A percentile compares a stretch with the other conserved stretches of the same genome.
These are phyloP conservation scores for Phalaenopsis equestris DNA, from an alignment of 106 monocot genomes.

Conservation along the genomic window DNA sequence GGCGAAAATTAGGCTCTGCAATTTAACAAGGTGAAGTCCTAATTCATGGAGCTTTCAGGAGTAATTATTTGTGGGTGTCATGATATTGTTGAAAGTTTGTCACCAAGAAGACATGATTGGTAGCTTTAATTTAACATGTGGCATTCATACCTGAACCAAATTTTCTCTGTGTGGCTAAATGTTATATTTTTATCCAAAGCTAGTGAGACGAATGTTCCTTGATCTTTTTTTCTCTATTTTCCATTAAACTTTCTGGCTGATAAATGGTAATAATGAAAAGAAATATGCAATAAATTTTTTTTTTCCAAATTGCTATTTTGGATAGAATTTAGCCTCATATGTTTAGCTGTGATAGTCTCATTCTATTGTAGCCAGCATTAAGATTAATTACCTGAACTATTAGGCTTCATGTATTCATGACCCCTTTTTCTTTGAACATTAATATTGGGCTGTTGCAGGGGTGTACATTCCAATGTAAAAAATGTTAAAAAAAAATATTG, in stretches of 20 bases:
- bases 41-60: background rate
- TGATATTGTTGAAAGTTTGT: background rate
- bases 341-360: background rate
- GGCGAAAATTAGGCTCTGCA: no score
- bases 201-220: background rate
- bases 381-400: background rate
- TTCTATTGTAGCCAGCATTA: no score
- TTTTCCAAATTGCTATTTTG: background rate
- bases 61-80: background rate
- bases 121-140: background rate
- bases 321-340: background rate
- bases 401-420: background rate
- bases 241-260: background rate
- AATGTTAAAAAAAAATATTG: background rate
- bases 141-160: background rate
- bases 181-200: background rate
- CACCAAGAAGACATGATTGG: background rate
- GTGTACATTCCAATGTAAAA: background rate
- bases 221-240: background rate
- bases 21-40: background rate
- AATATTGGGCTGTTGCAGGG: background rate
- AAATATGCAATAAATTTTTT: background rate
- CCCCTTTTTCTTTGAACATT: background rate
- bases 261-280: background rate
- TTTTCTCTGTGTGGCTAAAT: background rate